Conservation (phyloP, 129 eudicot species). For the Apium graveolens region DNA sequence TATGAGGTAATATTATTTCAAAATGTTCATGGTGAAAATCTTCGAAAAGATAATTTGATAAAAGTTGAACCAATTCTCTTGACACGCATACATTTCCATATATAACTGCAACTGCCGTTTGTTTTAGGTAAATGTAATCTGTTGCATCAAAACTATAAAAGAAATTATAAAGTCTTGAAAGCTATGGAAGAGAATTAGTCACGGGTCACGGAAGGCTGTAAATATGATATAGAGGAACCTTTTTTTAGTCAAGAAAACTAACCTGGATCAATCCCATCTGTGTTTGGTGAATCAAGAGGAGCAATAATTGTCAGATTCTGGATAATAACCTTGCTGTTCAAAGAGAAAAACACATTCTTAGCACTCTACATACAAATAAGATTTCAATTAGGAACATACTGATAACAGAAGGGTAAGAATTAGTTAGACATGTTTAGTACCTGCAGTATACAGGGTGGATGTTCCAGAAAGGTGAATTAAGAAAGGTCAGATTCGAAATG, state of each 20-base stretch:
- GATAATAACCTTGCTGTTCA: constrained; percentile 31
- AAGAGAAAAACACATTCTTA: constrained; percentile 1
- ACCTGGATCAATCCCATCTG: constrained; percentile 44
- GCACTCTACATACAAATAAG: neutral
- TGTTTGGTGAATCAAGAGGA: constrained; percentile 43
- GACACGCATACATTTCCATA: neutral
- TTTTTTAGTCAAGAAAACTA: neutral
- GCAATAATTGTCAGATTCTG: constrained; percentile 33
- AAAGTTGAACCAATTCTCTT: neutral
- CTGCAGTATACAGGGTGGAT: constrained; percentile 49
- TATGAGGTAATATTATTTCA: neutral
- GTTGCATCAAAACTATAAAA: neutral
- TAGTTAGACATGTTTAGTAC: constrained; percentile 7
- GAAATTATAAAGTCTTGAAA: neutral
- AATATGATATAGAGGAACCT: neutral
- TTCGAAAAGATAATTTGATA: neutral
- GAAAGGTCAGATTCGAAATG: constrained; percentile 30
- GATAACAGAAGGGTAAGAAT: neutral
- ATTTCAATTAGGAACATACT: neutral
- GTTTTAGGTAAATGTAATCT: neutral
- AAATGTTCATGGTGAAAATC: neutral
- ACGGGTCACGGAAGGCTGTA: neutral
- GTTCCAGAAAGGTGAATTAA: constrained; percentile 44
- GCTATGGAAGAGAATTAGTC: neutral
- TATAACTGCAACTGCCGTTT: neutral